Evolutionary conservation across 345 rosid genomes (phyloP).

Genomic region (Erysimum cheiranthoides): DNA sequence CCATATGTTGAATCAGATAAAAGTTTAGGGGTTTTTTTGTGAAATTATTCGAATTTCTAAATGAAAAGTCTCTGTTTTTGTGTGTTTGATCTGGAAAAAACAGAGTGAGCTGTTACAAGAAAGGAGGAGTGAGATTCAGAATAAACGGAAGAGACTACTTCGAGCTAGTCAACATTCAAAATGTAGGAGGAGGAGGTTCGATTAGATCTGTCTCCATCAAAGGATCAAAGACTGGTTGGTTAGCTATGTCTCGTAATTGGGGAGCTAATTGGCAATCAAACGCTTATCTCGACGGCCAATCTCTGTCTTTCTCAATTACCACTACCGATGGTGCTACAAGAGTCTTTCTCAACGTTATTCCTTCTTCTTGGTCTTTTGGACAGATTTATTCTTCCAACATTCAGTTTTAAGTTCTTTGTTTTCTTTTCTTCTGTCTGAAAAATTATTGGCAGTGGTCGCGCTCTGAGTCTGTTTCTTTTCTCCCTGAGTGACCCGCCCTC

Average conservation of each 20-base stretch:
- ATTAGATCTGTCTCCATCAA: constrained; percentile 67
- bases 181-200: constrained; percentile 83
- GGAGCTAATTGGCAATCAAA: constrained; percentile 98
- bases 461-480: constrained; percentile 44
- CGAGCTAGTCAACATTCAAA: constrained; percentile 76
- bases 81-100: not conserved
- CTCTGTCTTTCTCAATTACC: constrained; percentile 76
- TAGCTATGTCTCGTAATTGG: constrained; percentile 91
- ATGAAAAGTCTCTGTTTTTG: constrained; percentile 7
- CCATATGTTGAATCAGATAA: not conserved
- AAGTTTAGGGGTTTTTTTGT: not conserved
- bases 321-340: constrained; percentile 69
- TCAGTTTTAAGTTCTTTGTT: constrained; percentile 50
- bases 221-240: constrained; percentile 82
- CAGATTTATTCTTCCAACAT: constrained; percentile 56
- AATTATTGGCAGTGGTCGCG: constrained; percentile 47
- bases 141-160: constrained; percentile 85
- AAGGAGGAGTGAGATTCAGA: constrained; percentile 87
- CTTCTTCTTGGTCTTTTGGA: constrained; percentile 79
- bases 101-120: constrained; percentile 88
- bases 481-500: constrained; percentile 46
- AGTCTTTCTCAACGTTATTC: constrained; percentile 55
- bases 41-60: not conserved
- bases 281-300: constrained; percentile 75
- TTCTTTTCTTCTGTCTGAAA: not conserved